Evolutionary conservation across 495 filamentous ascomycete species (phyloP), one percentile per base, ranked within the genome.

Genomic region (Lentithecium fluviatile): DNA sequence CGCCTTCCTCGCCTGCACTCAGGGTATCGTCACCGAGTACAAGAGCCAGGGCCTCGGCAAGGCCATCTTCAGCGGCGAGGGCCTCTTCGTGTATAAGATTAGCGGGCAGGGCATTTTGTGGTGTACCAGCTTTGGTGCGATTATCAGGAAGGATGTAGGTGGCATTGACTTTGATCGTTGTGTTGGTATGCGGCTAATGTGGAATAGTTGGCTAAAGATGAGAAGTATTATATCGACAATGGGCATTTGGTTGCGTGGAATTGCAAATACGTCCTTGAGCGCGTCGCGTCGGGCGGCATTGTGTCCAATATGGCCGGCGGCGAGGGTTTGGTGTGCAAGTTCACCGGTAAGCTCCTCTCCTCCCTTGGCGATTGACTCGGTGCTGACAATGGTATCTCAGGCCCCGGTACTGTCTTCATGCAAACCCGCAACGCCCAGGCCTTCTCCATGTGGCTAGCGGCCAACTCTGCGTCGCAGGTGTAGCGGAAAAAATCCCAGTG

Each of bases 171-270:
- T 57, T 15, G 38, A 32, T n/a, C 26, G 13, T 21, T 25, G 25
- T 32, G 32, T 10, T 17, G 40, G n/a, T 6, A 19, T 21, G 25
- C 24, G 3, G 51, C 47, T 65, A 40, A 59, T 17, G 7, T 19
- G 21, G 26, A 25, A 24, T 58, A 94, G 86, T 80, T 96, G 21
- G 77, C 74, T 29, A 83, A 88, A 6, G 84, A 84, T 2, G 93
- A 97, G 69, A 84, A 84, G 55, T 98, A 96, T 72, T 88, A 91
- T 56, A 85, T 98, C 51, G 92, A 98, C 68, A 98, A 98, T 67
- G 93, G 92, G 10, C 91, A 98, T 63, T 78, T 98, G 6, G 92
- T 98, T 0, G 95, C 94, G 4, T 98, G 94, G 94, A 97, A 97
- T 69, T 93, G 89, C 72, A 88, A 95, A 62, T 98, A 97, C 69